phyloP scores from a whole-genome alignment of 257 asterid genomes.

The Fraxinus americana region DNA sequence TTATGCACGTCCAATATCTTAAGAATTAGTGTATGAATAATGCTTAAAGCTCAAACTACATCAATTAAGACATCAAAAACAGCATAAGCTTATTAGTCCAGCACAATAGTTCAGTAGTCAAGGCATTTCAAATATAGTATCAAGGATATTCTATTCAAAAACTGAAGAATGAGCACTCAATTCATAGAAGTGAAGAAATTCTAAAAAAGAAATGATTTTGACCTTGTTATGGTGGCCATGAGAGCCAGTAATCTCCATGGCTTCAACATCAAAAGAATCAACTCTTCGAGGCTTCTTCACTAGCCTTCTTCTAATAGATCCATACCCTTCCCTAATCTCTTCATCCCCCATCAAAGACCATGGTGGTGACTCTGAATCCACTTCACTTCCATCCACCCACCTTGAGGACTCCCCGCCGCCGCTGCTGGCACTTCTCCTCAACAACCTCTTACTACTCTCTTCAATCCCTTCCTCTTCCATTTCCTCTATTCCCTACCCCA shows the following conservation, averaged over 20 bases:
- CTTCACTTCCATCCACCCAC: constrained; percentile 99
- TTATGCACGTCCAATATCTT: not conserved
- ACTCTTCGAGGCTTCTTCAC: constrained; percentile 52
- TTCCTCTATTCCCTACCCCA: not conserved
- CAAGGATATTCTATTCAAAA: not conserved
- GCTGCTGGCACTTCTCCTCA: constrained; percentile 42
- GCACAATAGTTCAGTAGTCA: not conserved
- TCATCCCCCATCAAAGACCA: constrained; percentile 50
- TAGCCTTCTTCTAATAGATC: constrained; percentile 73
- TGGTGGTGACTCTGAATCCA: constrained; percentile 66
- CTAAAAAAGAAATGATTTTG: not conserved
- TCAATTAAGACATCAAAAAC: not conserved
- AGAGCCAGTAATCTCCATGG: constrained; percentile 50
- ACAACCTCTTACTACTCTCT: constrained; percentile 60
- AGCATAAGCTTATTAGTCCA: not conserved
- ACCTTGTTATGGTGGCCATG: constrained; percentile 50
- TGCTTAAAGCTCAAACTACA: not conserved
- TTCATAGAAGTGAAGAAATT: not conserved
- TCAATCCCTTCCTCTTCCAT: constrained; percentile 73
- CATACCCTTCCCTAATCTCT: constrained; percentile 56
- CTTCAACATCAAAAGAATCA: constrained; percentile 62
- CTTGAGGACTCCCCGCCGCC: constrained; percentile 54
- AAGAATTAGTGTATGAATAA: not conserved
- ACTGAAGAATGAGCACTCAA: not conserved
- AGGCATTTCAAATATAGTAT: not conserved